Conservation (phyloP, 805 yeast genomes). For the Yarrowia porcina region DNA sequence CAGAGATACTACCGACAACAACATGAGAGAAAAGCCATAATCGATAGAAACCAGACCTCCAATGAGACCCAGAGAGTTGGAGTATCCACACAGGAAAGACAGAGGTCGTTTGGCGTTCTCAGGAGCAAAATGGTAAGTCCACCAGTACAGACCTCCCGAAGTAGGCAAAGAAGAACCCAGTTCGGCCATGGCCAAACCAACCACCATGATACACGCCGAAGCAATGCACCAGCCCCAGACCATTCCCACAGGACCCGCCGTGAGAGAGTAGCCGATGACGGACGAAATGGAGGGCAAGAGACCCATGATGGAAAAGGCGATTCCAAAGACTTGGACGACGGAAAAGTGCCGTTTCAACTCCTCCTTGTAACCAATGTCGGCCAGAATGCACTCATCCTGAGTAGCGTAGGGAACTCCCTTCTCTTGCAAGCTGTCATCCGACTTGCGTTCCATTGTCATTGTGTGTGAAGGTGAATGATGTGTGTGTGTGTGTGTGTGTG, state of each 20-base stretch:
- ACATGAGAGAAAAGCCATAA: slow-evolving; percentile 67
- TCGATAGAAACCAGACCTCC: slow-evolving; percentile 66
- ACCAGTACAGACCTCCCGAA: slow-evolving; percentile 69
- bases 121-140: slow-evolving; percentile 68
- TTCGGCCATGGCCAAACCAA: slow-evolving; percentile 65
- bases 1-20: slow-evolving; percentile 40
- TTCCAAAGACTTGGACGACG: slow-evolving; percentile 63
- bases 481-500: neutral
- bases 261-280: slow-evolving; percentile 49
- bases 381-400: slow-evolving; percentile 37
- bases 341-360: slow-evolving; percentile 61
- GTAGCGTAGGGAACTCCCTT: slow-evolving; percentile 13
- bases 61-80: slow-evolving; percentile 63
- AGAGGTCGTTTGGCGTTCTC: slow-evolving; percentile 49
- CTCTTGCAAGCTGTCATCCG: slow-evolving; percentile 17
- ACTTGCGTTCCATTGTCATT: neutral
- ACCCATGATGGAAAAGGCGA: slow-evolving; percentile 72
- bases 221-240: slow-evolving; percentile 74
- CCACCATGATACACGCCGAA: slow-evolving; percentile 50
- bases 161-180: slow-evolving; percentile 70
- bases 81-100: slow-evolving; percentile 62
- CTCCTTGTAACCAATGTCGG: slow-evolving; percentile 65
- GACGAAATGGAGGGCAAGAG: slow-evolving; percentile 58
- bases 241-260: slow-evolving; percentile 62
- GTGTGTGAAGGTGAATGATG: too few species aligned